Conservation (phyloP, 78 protist species). For the Mantamonas sphyraenae region DNA sequence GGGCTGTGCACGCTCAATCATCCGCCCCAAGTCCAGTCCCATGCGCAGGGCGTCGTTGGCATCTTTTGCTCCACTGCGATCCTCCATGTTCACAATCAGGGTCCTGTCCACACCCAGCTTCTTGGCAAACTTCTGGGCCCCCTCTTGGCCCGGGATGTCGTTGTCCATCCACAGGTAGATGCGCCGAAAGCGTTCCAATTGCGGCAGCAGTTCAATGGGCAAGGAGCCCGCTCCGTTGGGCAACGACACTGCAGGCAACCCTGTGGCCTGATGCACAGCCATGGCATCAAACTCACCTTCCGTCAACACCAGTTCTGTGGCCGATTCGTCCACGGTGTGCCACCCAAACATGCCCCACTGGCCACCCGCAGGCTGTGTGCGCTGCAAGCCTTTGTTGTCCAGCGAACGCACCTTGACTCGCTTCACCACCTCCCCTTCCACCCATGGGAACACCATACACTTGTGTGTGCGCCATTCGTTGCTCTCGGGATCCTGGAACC, state of each 20-base stretch:
- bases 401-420: constrained; percentile 35
- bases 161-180: constrained; percentile 70
- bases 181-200: constrained; percentile 50
- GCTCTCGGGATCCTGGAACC: constrained; percentile 4
- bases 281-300: constrained; percentile 77
- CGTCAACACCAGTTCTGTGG: constrained; percentile 46
- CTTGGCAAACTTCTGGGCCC: constrained; percentile 53
- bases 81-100: constrained; percentile 6
- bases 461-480: constrained; percentile 36
- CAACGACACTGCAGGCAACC: constrained; percentile 60
- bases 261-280: constrained; percentile 63
- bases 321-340: constrained; percentile 41
- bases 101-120: constrained; percentile 48
- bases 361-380: constrained; percentile 53
- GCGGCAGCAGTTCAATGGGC: constrained; percentile 34
- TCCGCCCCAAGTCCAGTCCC: constrained; percentile 22
- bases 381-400: constrained; percentile 23
- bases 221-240: constrained; percentile 59
- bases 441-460: constrained; percentile 59
- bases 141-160: constrained; percentile 56
- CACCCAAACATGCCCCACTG: constrained; percentile 67
- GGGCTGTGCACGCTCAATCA: constrained; percentile 19
- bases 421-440: background rate
- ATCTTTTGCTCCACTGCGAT: constrained; percentile 47
- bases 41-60: constrained; percentile 58